Evolutionary conservation across 345 rosid genomes (phyloP).

Genomic region (Rubroshorea leprosula): DNA sequence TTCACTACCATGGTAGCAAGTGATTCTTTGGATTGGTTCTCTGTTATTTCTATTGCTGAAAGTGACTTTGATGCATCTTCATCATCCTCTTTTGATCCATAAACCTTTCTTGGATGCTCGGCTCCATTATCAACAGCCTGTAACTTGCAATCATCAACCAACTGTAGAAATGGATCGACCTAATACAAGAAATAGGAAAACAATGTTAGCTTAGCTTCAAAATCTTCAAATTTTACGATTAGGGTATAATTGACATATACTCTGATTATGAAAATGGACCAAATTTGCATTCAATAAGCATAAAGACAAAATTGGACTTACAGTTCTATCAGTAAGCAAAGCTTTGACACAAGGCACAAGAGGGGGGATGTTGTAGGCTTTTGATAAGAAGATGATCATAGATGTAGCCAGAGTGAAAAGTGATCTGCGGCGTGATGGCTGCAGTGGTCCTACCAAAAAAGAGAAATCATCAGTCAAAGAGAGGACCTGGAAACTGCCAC

Average conservation of each 20-base stretch:
- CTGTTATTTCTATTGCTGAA: constrained; percentile 39
- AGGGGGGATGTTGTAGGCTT: constrained; percentile 54
- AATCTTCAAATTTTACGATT: not conserved
- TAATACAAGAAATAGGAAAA: constrained; percentile 17
- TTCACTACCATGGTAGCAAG: constrained; percentile 45
- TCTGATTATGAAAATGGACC: not conserved
- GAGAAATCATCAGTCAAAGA: constrained; percentile 21
- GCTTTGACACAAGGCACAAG: constrained; percentile 46
- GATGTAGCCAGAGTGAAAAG: constrained; percentile 50
- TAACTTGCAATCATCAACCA: constrained; percentile 52
- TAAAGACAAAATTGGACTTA: constrained; percentile 16
- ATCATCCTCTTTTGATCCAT: constrained; percentile 60
- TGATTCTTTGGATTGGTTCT: constrained; percentile 43
- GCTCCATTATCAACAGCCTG: constrained; percentile 33
- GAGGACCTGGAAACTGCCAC: not conserved
- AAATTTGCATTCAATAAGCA: not conserved
- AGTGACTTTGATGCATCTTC: constrained; percentile 46
- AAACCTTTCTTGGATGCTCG: constrained; percentile 22
- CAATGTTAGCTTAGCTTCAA: constrained; percentile 12
- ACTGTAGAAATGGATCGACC: constrained; percentile 55
- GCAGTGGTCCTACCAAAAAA: constrained; percentile 44
- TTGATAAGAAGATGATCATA: constrained; percentile 59
- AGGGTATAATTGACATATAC: not conserved
- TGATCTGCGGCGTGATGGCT: constrained; percentile 63
- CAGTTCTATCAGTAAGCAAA: constrained; percentile 46